Evolutionary conservation across 495 filamentous ascomycete species (phyloP).

Genomic region (Geoglossum glabrum): DNA sequence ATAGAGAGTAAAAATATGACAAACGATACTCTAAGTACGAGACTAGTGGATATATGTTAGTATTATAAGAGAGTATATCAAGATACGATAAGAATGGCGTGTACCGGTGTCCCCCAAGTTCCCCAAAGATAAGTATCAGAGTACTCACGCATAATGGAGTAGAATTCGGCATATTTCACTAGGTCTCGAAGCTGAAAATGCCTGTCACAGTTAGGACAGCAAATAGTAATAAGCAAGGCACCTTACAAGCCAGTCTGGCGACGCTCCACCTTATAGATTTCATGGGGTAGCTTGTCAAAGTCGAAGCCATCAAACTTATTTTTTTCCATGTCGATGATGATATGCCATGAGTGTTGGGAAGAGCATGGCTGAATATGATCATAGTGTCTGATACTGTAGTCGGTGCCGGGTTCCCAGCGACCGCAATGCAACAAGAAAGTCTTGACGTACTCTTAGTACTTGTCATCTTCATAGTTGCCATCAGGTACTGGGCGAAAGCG

Average conservation of each 20-base stretch:
- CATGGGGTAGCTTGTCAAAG: not conserved
- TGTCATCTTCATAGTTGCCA: not conserved
- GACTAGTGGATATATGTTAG: too few relatives aligned
- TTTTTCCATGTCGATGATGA: not conserved
- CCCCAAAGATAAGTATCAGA: not conserved
- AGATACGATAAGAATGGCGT: too few relatives aligned
- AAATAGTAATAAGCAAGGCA: not conserved
- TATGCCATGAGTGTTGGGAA: not conserved
- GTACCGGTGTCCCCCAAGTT: too few relatives aligned
- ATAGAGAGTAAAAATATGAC: too few relatives aligned
- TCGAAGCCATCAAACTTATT: not conserved
- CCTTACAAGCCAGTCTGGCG: not conserved
- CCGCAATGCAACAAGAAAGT: not conserved
- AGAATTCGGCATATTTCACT: not conserved
- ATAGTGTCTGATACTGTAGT: not conserved
- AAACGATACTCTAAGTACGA: too few relatives aligned
- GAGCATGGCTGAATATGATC: not conserved
- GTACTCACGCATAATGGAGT: not conserved
- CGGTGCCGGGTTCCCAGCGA: not conserved
- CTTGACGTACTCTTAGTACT: not conserved
- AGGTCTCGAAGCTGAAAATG: not conserved
- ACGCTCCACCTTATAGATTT: not conserved
- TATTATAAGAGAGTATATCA: too few relatives aligned
- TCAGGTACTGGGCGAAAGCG: not conserved
- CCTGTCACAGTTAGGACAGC: not conserved